These are phyloP conservation scores for Artemisia argyi DNA, from an alignment of 129 eudicot species.

Conservation along the genomic window DNA sequence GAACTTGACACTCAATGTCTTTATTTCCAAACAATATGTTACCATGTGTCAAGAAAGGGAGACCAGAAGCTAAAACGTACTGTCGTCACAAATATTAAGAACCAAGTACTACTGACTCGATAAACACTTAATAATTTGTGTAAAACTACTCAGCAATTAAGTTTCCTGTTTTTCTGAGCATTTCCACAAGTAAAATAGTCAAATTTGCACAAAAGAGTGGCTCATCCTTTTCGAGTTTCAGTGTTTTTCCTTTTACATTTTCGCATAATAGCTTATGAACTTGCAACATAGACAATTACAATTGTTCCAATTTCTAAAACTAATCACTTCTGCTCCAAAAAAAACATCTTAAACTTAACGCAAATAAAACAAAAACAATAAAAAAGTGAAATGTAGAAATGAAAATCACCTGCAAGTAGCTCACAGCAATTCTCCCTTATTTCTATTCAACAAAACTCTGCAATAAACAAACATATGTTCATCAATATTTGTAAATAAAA, in stretches of 20 bases:
- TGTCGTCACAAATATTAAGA: not conserved
- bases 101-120: conserved; percentile 1
- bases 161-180: not conserved
- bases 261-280: not conserved
- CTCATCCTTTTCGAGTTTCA: not conserved
- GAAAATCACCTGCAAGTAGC: not conserved
- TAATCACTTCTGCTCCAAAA: not conserved
- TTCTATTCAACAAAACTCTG: conserved; percentile 1
- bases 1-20: conserved; percentile 4
- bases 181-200: not conserved
- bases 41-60: not conserved
- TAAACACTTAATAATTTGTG: not conserved
- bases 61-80: not conserved
- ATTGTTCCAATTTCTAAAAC: not conserved
- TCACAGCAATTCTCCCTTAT: conserved; percentile 5
- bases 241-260: not conserved
- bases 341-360: not conserved
- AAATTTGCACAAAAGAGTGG: not conserved
- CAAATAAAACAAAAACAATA: not conserved
- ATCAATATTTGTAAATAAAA: conserved; percentile 1
- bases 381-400: not conserved
- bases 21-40: not conserved
- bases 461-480: conserved; percentile 18
- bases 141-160: not conserved
- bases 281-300: not conserved